phyloP scores from a whole-genome alignment of 805 yeast genomes.

The Saccharomycopsis oosterbeekiorum region DNA sequence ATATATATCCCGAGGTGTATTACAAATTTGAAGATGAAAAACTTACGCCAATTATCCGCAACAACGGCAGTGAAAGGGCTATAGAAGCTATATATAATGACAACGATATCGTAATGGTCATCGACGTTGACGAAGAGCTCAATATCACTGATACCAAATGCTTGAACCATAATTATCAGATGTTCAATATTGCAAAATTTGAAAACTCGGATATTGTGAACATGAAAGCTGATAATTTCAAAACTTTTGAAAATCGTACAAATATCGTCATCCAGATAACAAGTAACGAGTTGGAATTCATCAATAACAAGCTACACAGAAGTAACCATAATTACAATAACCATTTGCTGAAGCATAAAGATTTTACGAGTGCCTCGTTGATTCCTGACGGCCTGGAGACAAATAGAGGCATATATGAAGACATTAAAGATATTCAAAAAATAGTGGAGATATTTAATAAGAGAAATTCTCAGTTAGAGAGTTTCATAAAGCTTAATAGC shows the following conservation, averaged over 20 bases:
- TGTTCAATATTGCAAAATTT: constrained; percentile 6
- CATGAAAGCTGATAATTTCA: constrained; percentile 1
- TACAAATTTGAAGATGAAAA: constrained; percentile 16
- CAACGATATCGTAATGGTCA: constrained; percentile 12
- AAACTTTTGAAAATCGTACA: neutral
- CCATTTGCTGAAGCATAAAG: neutral
- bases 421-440: constrained; percentile 11
- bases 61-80: neutral
- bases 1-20: constrained; percentile 17
- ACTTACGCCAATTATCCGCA: neutral
- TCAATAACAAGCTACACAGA: neutral
- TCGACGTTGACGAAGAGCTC: constrained; percentile 16
- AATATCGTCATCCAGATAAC: constrained; percentile 6
- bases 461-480: constrained; percentile 16
- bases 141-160: constrained; percentile 10
- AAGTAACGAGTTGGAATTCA: neutral
- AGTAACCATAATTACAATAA: constrained; percentile 7
- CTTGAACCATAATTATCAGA: constrained; percentile 14
- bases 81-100: neutral
- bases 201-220: constrained; percentile 2
- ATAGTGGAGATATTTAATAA: constrained; percentile 14
- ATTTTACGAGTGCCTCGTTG: neutral
- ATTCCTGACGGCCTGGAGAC: neutral
- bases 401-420: neutral
- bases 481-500: constrained; percentile 12